Base-by-base conservation (phyloP, 2,329 filamentous ascomycete species). In the Aspergillus alliaceus region DNA sequence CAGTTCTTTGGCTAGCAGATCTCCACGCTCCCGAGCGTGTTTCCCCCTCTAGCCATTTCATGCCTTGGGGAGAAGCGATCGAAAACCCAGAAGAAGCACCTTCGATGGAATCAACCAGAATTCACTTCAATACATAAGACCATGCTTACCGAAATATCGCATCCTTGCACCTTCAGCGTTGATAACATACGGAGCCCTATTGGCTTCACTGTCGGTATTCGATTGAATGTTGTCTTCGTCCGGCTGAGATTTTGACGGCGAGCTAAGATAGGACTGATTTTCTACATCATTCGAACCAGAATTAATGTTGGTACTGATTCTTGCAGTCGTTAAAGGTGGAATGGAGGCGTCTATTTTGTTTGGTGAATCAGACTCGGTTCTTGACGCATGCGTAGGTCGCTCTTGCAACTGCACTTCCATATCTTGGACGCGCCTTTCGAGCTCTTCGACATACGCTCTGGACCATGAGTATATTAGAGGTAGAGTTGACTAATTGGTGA, bases 71-170 rank as follows among this genome's bases (percentile, higher is more conserved):
- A 50, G 52, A 6, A 20, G 18, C 14, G 7, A 31, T 14, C 22
- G 37, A 53, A 34, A 64, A 64, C 11, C 56, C 59, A n/a, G 59
- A 63, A 27, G 63, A 65, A n/a, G 60, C 59, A 9, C 63, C 59
- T 44, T 60, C 34, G 15, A 4, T 37, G 50, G 14, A 49, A 47
- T 42, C 9, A 61, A 39, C 27, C 18, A 44, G 27, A 18, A 22
- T 44, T 27, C 25, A 34, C 9, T 11, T 32, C 29, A 18, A 2
- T 3, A 25, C 5, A 25, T 14, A 18, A 31, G 24, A 35, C 5
- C 35, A 32, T 53, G 54, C 25, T 44, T 18, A 66, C 61, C 64
- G 47, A 59, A 65, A 46, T 61, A 65, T 14, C 64, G 61, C 57
- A 63, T 64, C 32, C 42, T 59, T 24, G 59, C 58, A 42, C 59